A percentile compares a stretch with the other conserved stretches of the same genome.
Evolutionary conservation across 805 yeast species (phyloP).

Genomic region (Lipomyces spencermartinsiae): DNA sequence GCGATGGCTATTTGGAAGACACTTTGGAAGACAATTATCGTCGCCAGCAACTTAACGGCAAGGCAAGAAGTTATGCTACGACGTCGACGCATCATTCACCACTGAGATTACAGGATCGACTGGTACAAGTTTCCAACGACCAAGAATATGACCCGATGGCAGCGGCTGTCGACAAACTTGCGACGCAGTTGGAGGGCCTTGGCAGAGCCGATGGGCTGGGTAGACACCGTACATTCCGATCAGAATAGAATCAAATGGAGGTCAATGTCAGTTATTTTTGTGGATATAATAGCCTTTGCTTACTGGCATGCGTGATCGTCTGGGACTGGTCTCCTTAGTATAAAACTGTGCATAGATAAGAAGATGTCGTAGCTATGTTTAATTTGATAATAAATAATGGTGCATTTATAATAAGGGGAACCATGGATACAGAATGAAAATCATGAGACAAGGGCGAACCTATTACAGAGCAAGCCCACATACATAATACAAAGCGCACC

Average conservation of each 20-base stretch:
- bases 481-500: neutral
- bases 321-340: neutral
- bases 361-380: neutral
- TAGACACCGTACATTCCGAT: neutral
- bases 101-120: neutral
- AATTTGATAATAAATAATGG: neutral
- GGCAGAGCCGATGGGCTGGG: slow-evolving; percentile 8
- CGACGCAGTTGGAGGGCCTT: neutral
- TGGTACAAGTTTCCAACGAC: neutral
- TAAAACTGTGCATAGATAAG: slow-evolving; percentile 1
- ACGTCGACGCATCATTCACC: neutral
- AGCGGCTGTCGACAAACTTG: slow-evolving; percentile 11
- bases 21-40: neutral
- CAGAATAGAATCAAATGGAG: neutral
- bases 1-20: neutral
- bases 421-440: slow-evolving; percentile 6
- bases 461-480: neutral
- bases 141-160: neutral
- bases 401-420: neutral
- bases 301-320: neutral
- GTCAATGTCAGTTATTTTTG: neutral
- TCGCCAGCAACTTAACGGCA: neutral
- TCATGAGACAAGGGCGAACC: neutral
- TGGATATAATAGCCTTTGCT: neutral
- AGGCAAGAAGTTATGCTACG: neutral